phyloP scores from a whole-genome alignment of 495 filamentous ascomycete species.

The Aspergillus bridgeri region DNA sequence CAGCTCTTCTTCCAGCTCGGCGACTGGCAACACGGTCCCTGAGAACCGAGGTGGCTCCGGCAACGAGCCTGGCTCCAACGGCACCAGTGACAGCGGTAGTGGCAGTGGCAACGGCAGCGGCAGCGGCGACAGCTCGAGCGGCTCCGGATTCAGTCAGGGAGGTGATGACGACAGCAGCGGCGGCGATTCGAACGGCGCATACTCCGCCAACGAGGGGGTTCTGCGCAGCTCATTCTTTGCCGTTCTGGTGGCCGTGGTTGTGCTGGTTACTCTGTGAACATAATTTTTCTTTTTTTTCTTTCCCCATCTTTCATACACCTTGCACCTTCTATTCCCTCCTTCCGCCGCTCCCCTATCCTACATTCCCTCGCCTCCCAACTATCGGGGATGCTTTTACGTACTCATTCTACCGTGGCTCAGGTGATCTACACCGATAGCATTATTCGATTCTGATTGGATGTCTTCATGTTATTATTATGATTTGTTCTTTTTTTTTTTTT shows the following conservation, averaged over 20 bases:
- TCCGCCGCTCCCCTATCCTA: slow-evolving; percentile 6
- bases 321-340: slow-evolving; percentile 16
- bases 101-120: slow-evolving; percentile 20
- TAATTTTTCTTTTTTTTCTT: slow-evolving; percentile 13
- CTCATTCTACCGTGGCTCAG: background rate
- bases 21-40: slow-evolving; percentile 30
- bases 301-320: slow-evolving; percentile 14
- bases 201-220: slow-evolving; percentile 41
- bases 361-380: slow-evolving; percentile 3
- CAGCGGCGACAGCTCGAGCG: slow-evolving; percentile 15
- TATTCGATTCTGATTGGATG: slow-evolving; percentile 12
- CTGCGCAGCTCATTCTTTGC: slow-evolving; percentile 54
- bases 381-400: background rate
- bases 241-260: slow-evolving; percentile 53
- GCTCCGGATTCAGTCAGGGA: slow-evolving; percentile 17
- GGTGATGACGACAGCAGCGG: slow-evolving; percentile 17
- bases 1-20: slow-evolving; percentile 19
- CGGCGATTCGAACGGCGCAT: slow-evolving; percentile 29
- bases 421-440: background rate
- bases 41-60: slow-evolving; percentile 34
- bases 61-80: slow-evolving; percentile 23
- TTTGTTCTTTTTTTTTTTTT: slow-evolving; percentile 6
- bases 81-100: slow-evolving; percentile 19
- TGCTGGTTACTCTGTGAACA: slow-evolving; percentile 51
- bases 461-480: slow-evolving; percentile 14